These are phyloP conservation scores for Jackrogersella minutella DNA, from an alignment of 495 filamentous ascomycete genomes.

Conservation along the genomic window DNA sequence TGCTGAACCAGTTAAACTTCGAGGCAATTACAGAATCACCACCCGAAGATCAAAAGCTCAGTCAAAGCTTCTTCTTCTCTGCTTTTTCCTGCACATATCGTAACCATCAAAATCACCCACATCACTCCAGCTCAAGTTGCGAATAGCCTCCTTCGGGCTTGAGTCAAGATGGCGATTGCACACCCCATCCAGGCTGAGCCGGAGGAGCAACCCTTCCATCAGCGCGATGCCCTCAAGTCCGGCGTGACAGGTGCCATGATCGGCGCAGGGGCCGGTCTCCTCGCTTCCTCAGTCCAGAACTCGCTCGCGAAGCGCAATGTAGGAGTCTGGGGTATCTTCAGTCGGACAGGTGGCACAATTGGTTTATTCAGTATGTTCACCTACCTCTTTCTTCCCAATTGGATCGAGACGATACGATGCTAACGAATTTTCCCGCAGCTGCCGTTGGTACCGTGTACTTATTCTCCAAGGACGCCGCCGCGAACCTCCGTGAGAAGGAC, in stretches of 20 bases:
- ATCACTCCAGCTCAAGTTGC: slow-evolving; percentile 13
- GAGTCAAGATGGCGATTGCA: slow-evolving; percentile 43
- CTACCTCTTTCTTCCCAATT: slow-evolving; percentile 49
- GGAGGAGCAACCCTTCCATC: slow-evolving; percentile 63
- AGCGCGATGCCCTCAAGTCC: slow-evolving; percentile 77
- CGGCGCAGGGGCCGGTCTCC: slow-evolving; percentile 71
- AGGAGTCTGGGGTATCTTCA: slow-evolving; percentile 78
- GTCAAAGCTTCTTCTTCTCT: not conserved
- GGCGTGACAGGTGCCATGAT: slow-evolving; percentile 70
- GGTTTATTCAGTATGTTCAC: slow-evolving; percentile 49
- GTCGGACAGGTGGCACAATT: slow-evolving; percentile 57
- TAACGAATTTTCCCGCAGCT: slow-evolving; percentile 58
- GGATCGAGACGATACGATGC: slow-evolving; percentile 46
- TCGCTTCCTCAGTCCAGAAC: slow-evolving; percentile 83
- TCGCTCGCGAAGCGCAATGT: slow-evolving; percentile 81
- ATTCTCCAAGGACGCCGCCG: slow-evolving; percentile 64
- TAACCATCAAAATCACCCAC: not conserved
- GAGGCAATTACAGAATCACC: not conserved
- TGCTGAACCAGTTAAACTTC: slow-evolving; percentile 17
- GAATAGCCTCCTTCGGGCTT: slow-evolving; percentile 37
- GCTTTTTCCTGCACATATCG: not conserved
- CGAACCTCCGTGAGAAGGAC: slow-evolving; percentile 58
- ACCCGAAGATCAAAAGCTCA: not conserved
- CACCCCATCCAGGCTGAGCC: slow-evolving; percentile 24
- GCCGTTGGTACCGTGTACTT: slow-evolving; percentile 81